phyloP scores from a whole-genome alignment of 768 basidiomycete genomes.

The Trametes gibbosa region DNA sequence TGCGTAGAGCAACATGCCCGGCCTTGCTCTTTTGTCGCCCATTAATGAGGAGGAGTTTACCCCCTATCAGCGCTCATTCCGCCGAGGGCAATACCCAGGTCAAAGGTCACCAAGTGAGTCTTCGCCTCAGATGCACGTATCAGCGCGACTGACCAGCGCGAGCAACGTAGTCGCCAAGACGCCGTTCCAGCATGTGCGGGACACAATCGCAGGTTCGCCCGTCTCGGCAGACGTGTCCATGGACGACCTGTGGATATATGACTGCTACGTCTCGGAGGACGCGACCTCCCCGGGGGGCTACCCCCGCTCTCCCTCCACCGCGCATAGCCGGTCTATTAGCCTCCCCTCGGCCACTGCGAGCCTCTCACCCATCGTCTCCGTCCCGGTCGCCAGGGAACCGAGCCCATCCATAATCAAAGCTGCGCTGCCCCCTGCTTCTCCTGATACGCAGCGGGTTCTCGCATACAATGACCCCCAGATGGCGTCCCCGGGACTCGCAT shows the following conservation, averaged over 20 bases:
- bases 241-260: constrained; percentile 20
- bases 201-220: neutral
- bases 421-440: neutral
- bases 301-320: constrained; percentile 12
- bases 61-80: constrained; percentile 12
- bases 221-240: constrained; percentile 4
- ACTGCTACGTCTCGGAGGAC: constrained; percentile 18
- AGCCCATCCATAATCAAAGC: neutral
- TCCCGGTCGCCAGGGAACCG: constrained; percentile 11
- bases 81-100: neutral
- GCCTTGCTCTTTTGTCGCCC: constrained; percentile 13
- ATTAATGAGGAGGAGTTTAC: constrained; percentile 17
- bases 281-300: constrained; percentile 11
- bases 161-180: neutral
- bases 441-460: neutral
- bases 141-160: neutral
- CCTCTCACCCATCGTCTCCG: constrained; percentile 3
- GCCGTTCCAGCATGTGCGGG: constrained; percentile 6
- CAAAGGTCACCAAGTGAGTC: constrained; percentile 16
- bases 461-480: neutral
- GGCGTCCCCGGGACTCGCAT: neutral
- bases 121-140: too few species aligned
- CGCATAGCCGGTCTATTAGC: constrained; percentile 14
- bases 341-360: constrained; percentile 9
- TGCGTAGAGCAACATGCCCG: constrained; percentile 8